phyloP scores from a whole-genome alignment of 192 early-diverging fungal species.

The Rhizoclosmatium globosum region DNA sequence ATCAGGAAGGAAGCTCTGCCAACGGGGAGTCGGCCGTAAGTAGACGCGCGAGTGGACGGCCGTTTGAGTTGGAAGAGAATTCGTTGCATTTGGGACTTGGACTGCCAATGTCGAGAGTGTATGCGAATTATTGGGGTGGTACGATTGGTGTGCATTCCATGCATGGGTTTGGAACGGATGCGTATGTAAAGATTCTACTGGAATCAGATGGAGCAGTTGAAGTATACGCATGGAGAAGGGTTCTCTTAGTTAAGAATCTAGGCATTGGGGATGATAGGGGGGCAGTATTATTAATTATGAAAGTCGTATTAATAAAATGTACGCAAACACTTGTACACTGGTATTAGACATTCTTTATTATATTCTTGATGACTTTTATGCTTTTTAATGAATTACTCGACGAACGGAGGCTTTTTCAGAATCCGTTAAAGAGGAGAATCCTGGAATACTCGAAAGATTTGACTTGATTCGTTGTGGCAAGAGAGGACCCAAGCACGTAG shows the following conservation, averaged over 20 bases:
- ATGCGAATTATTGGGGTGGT: slow-evolving; percentile 97
- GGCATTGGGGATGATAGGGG: neutral
- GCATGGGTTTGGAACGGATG: slow-evolving; percentile 92
- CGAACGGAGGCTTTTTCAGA: no score
- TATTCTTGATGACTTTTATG: no score
- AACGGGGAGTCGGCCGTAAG: neutral
- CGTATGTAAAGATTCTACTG: slow-evolving; percentile 77
- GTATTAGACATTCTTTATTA: no score
- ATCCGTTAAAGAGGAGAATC: no score
- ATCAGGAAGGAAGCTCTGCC: slow-evolving; percentile 21
- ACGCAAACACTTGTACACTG: no score
- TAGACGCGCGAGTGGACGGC: neutral
- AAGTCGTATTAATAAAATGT: no score
- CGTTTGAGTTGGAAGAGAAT: slow-evolving; percentile 36
- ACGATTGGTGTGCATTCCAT: slow-evolving; percentile 78
- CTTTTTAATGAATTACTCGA: no score
- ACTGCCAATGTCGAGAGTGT: slow-evolving; percentile 88
- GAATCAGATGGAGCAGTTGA: slow-evolving; percentile 43
- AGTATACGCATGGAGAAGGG: slow-evolving; percentile 12
- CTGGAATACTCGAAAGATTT: no score
- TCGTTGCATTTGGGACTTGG: slow-evolving; percentile 80
- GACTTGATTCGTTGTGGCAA: no score
- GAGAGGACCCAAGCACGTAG: neutral
- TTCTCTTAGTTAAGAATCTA: neutral
- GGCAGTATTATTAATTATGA: no score